Base-by-base conservation (phyloP, 2,329 filamentous ascomycete species). In the Bipolaris cookei region DNA sequence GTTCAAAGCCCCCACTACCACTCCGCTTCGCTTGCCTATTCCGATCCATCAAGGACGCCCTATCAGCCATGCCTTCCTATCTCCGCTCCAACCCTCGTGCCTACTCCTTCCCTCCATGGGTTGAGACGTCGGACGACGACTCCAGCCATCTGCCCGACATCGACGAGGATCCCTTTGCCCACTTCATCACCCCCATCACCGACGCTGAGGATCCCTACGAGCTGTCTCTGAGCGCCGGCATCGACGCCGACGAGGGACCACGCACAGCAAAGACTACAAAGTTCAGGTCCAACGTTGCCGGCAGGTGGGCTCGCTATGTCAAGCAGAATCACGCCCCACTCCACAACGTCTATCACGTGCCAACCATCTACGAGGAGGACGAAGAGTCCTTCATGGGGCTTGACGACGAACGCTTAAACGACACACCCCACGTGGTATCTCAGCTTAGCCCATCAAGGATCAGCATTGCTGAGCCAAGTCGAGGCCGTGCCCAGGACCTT, bases 131-230 rank as follows among this genome's bases (percentile, higher is more conserved):
- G 45, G 55, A 69, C 46, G 67, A 70, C 34, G 63, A 67, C 46
- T 64, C 60, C 43, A 30, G 46, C 11, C 58, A 68, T 10, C 74
- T 78, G 2, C 74, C 73, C 13, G 74, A 78, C 54, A 79, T 79
- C 54, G 77, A 79, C 55, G 76, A 79, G 39, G 75, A 79, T 39
- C 77, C 77, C 6, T 78, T 78, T 56, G 72, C 76, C 30, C 77
- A 79, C 67, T 79, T 79, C 69, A 68, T 79, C 18, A 75, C 72
- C 6, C 77, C 77, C 1, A 66, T 79, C 49, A 64, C 63, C n/a
- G 77, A 79, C 38, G 77, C 78, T 18, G 77, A 78, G 35, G 74
- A 77, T 45, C 75, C 76, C 6, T 76, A 74, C 47, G 72, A 76
- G 50, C 68, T 76, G 28, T 69, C 74, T 14, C 63, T 78, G 38